Conservation (phyloP, 192 early-diverging fungal genomes). For the Podila epigama region DNA sequence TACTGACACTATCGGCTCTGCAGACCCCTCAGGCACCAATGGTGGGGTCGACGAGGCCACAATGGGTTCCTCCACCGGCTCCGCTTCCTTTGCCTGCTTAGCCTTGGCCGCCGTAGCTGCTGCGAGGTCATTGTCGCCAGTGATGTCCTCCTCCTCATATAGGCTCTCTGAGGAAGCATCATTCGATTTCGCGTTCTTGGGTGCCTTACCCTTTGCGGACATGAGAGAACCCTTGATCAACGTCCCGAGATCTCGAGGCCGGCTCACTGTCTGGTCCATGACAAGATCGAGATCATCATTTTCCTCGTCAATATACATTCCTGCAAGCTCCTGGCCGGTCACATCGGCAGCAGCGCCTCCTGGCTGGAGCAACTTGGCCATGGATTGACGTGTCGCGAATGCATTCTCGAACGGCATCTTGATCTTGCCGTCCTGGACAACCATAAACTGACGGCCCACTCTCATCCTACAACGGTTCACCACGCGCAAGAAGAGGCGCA, state of each 20-base stretch:
- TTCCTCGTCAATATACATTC: slow-evolving; percentile 49
- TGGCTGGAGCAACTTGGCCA: slow-evolving; percentile 41
- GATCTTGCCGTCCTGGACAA: slow-evolving; percentile 46
- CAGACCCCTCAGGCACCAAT: slow-evolving; percentile 25
- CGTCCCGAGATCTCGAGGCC: slow-evolving; percentile 29
- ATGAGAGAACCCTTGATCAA: slow-evolving; percentile 26
- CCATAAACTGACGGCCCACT: slow-evolving; percentile 65
- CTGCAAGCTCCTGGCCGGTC: slow-evolving; percentile 40
- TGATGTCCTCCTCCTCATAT: slow-evolving; percentile 9
- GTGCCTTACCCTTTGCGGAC: slow-evolving; percentile 8
- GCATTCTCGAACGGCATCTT: slow-evolving; percentile 41
- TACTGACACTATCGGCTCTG: slow-evolving; percentile 21
- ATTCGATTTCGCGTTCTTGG: slow-evolving; percentile 3
- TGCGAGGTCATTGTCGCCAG: not conserved
- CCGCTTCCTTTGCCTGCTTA: not conserved
- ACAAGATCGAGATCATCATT: slow-evolving; percentile 41
- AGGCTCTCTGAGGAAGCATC: not conserved
- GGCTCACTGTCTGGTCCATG: slow-evolving; percentile 40
- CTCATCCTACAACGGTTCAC: slow-evolving; percentile 67
- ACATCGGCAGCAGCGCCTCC: slow-evolving; percentile 43
- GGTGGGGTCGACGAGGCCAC: slow-evolving; percentile 36
- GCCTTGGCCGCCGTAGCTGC: slow-evolving; percentile 3
- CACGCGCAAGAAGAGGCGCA: slow-evolving; percentile 60
- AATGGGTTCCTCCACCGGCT: slow-evolving; percentile 1
- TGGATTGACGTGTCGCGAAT: slow-evolving; percentile 36